These are phyloP conservation scores for Kitagawia praeruptora DNA, from an alignment of 129 eudicot species.

Conservation along the genomic window DNA sequence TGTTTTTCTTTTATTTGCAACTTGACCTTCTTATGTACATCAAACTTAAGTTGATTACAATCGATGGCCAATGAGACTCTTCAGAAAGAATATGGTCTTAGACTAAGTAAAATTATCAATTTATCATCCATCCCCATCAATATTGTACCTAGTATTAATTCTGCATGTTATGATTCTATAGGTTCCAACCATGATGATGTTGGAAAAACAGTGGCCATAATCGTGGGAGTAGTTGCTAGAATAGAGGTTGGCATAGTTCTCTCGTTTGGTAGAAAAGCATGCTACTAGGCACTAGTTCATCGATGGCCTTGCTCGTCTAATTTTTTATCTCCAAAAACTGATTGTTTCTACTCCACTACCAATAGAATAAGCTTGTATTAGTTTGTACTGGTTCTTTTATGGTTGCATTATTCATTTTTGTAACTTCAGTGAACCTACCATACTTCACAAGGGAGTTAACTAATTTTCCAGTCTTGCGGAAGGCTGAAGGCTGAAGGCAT, in stretches of 20 bases:
- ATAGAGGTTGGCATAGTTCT: conserved; percentile 54
- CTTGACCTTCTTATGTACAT: too few relatives aligned
- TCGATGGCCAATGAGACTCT: too few relatives aligned
- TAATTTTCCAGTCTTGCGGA: not conserved
- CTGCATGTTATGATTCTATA: too few relatives aligned
- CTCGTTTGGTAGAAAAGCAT: conserved; percentile 49
- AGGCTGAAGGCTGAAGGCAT: not conserved
- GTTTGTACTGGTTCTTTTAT: not conserved
- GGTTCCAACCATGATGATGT: too few relatives aligned
- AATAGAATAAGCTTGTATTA: not conserved
- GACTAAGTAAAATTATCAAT: too few relatives aligned
- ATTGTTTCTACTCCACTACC: not conserved
- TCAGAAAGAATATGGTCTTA: too few relatives aligned
- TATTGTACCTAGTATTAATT: too few relatives aligned
- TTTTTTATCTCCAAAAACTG: not conserved
- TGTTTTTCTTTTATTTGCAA: too few relatives aligned
- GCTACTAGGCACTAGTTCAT: conserved; percentile 9
- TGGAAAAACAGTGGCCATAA: conserved; percentile 71
- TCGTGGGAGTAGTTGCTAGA: conserved; percentile 65
- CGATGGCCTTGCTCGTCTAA: not conserved
- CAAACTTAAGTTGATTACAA: too few relatives aligned
- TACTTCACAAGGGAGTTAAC: not conserved
- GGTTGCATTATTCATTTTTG: not conserved
- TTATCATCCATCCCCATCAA: too few relatives aligned
- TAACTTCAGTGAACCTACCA: not conserved